Evolutionary conservation across 2,329 filamentous ascomycete species (phyloP).

Genomic region (Aspergillus fischeri): DNA sequence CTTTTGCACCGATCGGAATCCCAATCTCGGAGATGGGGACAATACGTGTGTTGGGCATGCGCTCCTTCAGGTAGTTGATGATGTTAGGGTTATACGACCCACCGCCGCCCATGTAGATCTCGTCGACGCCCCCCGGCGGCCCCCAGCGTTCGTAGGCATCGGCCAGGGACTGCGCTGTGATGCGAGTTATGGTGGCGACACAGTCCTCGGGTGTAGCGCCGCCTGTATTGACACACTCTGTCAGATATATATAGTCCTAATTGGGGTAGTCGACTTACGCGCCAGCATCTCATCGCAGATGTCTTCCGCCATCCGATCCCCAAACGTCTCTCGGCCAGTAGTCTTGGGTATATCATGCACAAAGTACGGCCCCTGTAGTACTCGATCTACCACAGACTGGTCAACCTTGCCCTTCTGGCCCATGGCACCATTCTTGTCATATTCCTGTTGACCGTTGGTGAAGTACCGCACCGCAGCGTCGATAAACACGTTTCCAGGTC

Average conservation of each 20-base stretch:
- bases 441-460: constrained; percentile 44
- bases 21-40: constrained; percentile 11
- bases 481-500: too few relatives aligned
- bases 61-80: constrained; percentile 40
- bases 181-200: constrained; percentile 54
- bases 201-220: constrained; percentile 47
- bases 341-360: constrained; percentile 49
- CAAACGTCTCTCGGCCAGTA: constrained; percentile 55
- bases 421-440: constrained; percentile 48
- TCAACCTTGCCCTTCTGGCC: constrained; percentile 44
- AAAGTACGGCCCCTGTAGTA: constrained; percentile 49
- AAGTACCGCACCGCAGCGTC: constrained; percentile 51
- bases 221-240: too few relatives aligned
- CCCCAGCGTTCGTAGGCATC: constrained; percentile 46
- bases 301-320: constrained; percentile 45
- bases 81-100: constrained; percentile 56
- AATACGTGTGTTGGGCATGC: constrained; percentile 45
- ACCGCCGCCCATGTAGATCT: constrained; percentile 54
- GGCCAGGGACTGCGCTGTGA: constrained; percentile 54
- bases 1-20: too few relatives aligned
- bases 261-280: background rate
- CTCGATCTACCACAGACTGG: constrained; percentile 47
- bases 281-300: constrained; percentile 15
- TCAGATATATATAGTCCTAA: constrained; percentile 5
- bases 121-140: constrained; percentile 22